These are phyloP conservation scores for Starmerella sirachaensis DNA, from an alignment of 805 yeast species.

Conservation along the genomic window DNA sequence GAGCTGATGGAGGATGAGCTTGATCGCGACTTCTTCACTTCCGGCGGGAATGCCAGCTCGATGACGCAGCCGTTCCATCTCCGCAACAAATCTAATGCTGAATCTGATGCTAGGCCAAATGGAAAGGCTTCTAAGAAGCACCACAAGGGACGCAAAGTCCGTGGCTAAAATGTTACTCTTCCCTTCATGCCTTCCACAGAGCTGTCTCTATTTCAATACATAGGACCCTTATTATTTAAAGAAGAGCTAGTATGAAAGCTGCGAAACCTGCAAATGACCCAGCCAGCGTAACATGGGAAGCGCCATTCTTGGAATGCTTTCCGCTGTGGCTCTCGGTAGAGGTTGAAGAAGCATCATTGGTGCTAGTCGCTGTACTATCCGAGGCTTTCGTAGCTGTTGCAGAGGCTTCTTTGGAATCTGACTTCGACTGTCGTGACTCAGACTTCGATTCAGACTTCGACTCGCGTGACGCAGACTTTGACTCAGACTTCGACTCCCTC, in stretches of 20 bases:
- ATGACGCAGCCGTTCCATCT: conserved; percentile 62
- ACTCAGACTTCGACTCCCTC: conserved; percentile 9
- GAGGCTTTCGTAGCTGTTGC: conserved; percentile 5
- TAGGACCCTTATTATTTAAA: conserved; percentile 2
- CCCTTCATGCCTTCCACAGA: background rate
- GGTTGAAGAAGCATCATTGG: background rate
- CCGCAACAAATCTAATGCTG: conserved; percentile 10
- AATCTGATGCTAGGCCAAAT: conserved; percentile 15
- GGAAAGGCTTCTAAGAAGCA: conserved; percentile 41
- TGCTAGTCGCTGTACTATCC: background rate
- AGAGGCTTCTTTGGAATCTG: conserved; percentile 5
- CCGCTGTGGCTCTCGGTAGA: background rate
- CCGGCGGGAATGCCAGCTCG: conserved; percentile 52
- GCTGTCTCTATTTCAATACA: background rate
- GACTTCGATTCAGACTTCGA: conserved; percentile 14
- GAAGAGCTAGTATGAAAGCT: conserved; percentile 13
- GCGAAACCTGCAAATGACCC: conserved; percentile 18
- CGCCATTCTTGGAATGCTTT: conserved; percentile 8
- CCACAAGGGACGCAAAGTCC: conserved; percentile 47
- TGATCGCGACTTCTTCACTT: conserved; percentile 73
- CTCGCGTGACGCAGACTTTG: conserved; percentile 14
- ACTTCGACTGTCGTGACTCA: conserved; percentile 7
- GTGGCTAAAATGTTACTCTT: background rate
- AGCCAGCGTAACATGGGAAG: conserved; percentile 10
- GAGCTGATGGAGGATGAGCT: conserved; percentile 61